phyloP scores from a whole-genome alignment of 2,329 filamentous ascomycete genomes.

The Metarhizium brunneum region DNA sequence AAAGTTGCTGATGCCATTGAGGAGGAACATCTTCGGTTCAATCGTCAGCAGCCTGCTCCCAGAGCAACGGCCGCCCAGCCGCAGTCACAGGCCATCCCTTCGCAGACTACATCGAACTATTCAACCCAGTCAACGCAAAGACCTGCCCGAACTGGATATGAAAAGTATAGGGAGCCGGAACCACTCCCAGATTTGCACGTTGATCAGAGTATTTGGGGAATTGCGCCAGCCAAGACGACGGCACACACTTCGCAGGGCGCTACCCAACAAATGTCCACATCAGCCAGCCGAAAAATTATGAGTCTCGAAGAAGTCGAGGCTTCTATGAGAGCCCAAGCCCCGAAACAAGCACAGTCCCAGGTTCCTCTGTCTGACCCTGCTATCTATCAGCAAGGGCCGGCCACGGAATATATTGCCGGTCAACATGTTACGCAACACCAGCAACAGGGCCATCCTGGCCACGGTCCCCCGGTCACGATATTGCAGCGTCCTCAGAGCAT shows the following conservation, averaged over 20 bases:
- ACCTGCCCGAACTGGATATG: constrained; percentile 74
- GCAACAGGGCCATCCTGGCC: constrained; percentile 21
- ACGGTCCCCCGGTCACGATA: constrained; percentile 44
- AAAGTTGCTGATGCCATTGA: constrained; percentile 78
- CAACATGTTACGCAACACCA: constrained; percentile 16
- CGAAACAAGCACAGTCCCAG: constrained; percentile 32
- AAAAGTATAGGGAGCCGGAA: constrained; percentile 78
- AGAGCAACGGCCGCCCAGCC: constrained; percentile 23
- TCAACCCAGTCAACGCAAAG: constrained; percentile 34
- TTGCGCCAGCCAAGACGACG: constrained; percentile 45
- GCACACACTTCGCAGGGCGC: constrained; percentile 19
- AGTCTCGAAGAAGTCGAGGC: constrained; percentile 96
- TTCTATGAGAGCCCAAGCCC: constrained; percentile 67
- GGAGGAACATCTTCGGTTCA: constrained; percentile 82
- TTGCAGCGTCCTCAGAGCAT: constrained; percentile 42
- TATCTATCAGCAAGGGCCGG: constrained; percentile 16
- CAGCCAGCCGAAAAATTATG: constrained; percentile 66
- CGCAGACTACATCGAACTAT: constrained; percentile 23
- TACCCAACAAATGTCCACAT: constrained; percentile 15
- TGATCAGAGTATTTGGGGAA: constrained; percentile 87
- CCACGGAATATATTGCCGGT: constrained; percentile 14
- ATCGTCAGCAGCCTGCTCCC: constrained; percentile 58
- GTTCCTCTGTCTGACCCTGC: constrained; percentile 23
- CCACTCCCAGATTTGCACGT: constrained; percentile 86
- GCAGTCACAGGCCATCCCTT: constrained; percentile 21